A percentile compares a stretch with the other conserved stretches of the same genome.
Conservation (phyloP, 768 basidiomycete genomes). For the Leccinellum albellum region DNA sequence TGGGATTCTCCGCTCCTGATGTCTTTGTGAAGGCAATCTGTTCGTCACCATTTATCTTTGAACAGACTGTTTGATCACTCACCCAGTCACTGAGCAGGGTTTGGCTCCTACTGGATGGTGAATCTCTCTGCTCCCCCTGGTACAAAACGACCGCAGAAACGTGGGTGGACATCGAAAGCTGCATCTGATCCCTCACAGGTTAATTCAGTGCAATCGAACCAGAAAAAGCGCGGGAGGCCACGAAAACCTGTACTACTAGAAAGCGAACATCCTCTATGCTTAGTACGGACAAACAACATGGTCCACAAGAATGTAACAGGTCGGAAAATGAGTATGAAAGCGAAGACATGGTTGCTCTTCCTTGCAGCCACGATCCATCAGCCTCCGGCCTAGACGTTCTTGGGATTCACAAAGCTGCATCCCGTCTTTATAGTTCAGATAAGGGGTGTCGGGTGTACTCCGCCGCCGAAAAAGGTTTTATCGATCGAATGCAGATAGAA, state of each 20-base stretch:
- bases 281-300: slow-evolving; percentile 36
- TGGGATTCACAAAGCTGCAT: slow-evolving; percentile 30
- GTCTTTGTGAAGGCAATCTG: slow-evolving; percentile 63
- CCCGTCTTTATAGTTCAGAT: slow-evolving; percentile 42
- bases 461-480: slow-evolving; percentile 37
- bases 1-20: neutral
- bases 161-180: slow-evolving; percentile 60
- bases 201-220: slow-evolving; percentile 7
- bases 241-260: slow-evolving; percentile 28
- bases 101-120: slow-evolving; percentile 90
- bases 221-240: slow-evolving; percentile 42
- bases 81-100: slow-evolving; percentile 80
- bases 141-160: slow-evolving; percentile 80
- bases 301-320: slow-evolving; percentile 36
- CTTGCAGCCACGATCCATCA: slow-evolving; percentile 42
- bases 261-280: slow-evolving; percentile 17
- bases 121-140: slow-evolving; percentile 81
- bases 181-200: slow-evolving; percentile 14
- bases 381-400: slow-evolving; percentile 36
- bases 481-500: slow-evolving; percentile 67
- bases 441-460: slow-evolving; percentile 26
- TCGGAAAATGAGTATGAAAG: slow-evolving; percentile 61
- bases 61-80: slow-evolving; percentile 81
- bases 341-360: slow-evolving; percentile 53
- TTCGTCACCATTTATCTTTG: slow-evolving; percentile 78